Base-by-base conservation (phyloP, 352 stramenopile species). In the Peronospora belbahrii region DNA sequence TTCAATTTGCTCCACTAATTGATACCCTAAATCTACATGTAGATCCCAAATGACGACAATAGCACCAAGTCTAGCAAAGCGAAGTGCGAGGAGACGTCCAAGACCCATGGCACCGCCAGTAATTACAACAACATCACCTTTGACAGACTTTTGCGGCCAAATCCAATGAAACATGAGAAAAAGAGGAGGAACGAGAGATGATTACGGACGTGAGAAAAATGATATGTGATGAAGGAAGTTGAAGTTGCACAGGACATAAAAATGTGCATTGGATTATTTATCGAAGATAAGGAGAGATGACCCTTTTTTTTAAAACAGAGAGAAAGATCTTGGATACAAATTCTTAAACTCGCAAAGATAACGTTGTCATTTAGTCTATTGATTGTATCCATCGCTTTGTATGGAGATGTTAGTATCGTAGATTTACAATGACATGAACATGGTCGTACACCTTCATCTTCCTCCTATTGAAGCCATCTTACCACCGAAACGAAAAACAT, bases 101-200 rank as follows among this genome's bases (percentile, higher is more conserved):
- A 82, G 57, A 2, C 70, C 70, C 67, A 78, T 82, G 41, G 64
- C 70, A 17, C 70, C 70, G 15, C 70, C 70, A 3, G 70, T 78
- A 56, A 82, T 56, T 34, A 82, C 61, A 41, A 82, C 65, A 18
- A 82, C 61, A 15, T 78, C 40, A n/a, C 55, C 66, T 33, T 62
- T 59, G 25, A 81, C 69, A 15, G 66, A 64, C 23, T 80, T 80
- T 31, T 67, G 54, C 23, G 53, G 61, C 56, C 52, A 70, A 30
- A 70, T 59, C 63, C 63, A 73, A 19, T 45, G 33, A 18, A 73
- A 57, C 59, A 73, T 70, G 27, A 8, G 0, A 15, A 4, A 31
- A 31, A 2, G 27, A 28, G 2, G 24, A 10, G 24, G 24, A n/a
- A n/a, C n/a, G n/a, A n/a, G n/a, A n/a, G n/a, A n/a, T n/a, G n/a